Evolutionary conservation across 805 yeast species (phyloP), one percentile per base, ranked within the genome.

Genomic region (Metahyphopichia silvanorum): DNA sequence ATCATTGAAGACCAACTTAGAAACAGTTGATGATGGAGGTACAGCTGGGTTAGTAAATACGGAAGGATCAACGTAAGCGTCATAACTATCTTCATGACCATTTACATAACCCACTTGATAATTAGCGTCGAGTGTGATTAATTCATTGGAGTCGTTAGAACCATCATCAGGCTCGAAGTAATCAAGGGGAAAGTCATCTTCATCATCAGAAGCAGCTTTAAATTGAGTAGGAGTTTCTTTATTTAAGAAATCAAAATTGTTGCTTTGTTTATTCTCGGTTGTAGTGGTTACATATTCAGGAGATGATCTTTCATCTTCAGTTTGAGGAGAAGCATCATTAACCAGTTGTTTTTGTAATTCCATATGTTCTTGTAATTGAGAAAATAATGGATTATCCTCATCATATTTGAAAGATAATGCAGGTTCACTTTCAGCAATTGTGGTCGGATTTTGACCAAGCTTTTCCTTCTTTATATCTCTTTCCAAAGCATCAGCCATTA

Each of bases 401-500:
- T 86, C 84, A 46, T 74, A 88, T 25, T 67, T 57, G 60, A 91
- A 86, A 2, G 89, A 79, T 25, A 79, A 53, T 0, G 97, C 86
- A 0, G 97, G 96, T 45, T 87, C 95, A 25, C 71, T 57, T 6
- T 67, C 64, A 2, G 96, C 78, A 14, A 66, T 68, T 1, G 97
- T 86, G 1, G 96, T 82, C 2, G 93, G 74, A 5, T 63, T 63
- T 41, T 79, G 86, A 30, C 67, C 65, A 12, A 68, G 46, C 33
- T 65, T 54, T 53, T 89, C 96, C 45, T 84, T 79, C 59, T 86
- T 88, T 51, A 89, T 60, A 55, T 93, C 98, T 47, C 98, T 71
- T 55, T 89, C 97, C 27, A 93, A 62, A 1, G 97, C 97, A 58
- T 93, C 98, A 2, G 87, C 79, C 73, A 93, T 89, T 27, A 91